These are phyloP conservation scores for Ramaria sp. DNA, from an alignment of 768 basidiomycete species.

Conservation along the genomic window DNA sequence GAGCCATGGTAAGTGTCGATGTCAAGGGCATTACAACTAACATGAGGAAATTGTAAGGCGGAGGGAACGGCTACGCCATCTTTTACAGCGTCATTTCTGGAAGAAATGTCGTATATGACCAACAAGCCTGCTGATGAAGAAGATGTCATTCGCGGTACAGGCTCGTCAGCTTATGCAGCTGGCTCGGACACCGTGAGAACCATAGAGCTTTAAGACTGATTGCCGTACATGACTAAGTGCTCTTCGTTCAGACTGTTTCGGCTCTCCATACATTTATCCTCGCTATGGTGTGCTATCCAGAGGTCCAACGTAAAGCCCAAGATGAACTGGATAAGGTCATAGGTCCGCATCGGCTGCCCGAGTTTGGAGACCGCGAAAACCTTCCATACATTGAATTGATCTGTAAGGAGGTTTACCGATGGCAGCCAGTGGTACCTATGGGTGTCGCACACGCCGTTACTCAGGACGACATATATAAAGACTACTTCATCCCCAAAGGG, in stretches of 20 bases:
- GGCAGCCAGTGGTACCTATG: slow-evolving; percentile 8
- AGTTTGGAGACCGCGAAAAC: slow-evolving; percentile 3
- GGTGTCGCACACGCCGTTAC: neutral
- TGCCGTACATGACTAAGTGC: neutral
- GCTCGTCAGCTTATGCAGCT: neutral
- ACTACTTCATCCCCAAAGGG: neutral
- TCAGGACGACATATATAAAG: neutral
- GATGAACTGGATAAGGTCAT: slow-evolving; percentile 9
- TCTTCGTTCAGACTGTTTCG: slow-evolving; percentile 4
- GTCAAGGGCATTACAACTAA: neutral
- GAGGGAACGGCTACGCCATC: slow-evolving; percentile 18
- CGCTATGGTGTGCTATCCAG: slow-evolving; percentile 12
- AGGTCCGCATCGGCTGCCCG: slow-evolving; percentile 8
- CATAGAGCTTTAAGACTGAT: neutral
- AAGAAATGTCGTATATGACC: neutral
- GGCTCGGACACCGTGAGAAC: slow-evolving; percentile 1
- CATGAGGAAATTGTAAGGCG: slow-evolving; percentile 6
- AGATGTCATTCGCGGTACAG: slow-evolving; percentile 1
- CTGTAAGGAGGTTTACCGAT: slow-evolving; percentile 9
- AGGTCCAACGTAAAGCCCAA: slow-evolving; percentile 10
- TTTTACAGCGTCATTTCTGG: slow-evolving; percentile 13
- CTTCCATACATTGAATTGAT: slow-evolving; percentile 7
- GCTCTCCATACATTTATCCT: slow-evolving; percentile 13
- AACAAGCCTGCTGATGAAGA: neutral
- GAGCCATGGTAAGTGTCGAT: neutral